phyloP scores from a whole-genome alignment of 2,329 filamentous ascomycete genomes.

The Dactylellina cionopaga region DNA sequence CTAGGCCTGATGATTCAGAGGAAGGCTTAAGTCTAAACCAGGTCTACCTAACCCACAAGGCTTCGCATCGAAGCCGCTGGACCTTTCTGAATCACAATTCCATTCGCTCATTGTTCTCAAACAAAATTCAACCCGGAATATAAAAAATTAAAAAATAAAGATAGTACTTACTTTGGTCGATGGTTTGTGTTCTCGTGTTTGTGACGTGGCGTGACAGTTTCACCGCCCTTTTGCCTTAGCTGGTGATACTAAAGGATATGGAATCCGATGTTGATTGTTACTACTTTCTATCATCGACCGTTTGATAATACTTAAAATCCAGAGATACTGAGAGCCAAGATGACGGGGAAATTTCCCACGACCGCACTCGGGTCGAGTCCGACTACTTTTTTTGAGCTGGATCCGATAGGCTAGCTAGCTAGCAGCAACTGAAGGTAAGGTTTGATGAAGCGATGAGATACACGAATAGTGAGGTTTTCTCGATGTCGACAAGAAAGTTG shows the following conservation, averaged over 20 bases:
- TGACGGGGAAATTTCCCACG: not conserved
- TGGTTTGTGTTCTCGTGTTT: slow-evolving; percentile 23
- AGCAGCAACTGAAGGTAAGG: slow-evolving; percentile 9
- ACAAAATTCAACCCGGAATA: no score
- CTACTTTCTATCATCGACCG: no score
- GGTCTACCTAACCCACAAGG: slow-evolving; percentile 18
- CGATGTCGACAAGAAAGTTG: not conserved
- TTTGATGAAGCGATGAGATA: not conserved
- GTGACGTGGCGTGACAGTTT: slow-evolving; percentile 51
- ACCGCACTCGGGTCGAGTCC: slow-evolving; percentile 28
- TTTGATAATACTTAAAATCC: not conserved
- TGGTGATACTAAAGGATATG: not conserved
- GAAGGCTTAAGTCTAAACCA: not conserved
- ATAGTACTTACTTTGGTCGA: slow-evolving; percentile 24
- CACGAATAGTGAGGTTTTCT: not conserved
- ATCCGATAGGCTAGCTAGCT: not conserved
- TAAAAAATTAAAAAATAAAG: no score
- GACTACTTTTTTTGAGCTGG: no score
- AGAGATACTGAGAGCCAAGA: not conserved
- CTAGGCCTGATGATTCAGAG: no score
- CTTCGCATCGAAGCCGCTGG: slow-evolving; percentile 8
- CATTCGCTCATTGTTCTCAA: no score
- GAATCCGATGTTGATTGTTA: not conserved
- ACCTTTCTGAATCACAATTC: not conserved
- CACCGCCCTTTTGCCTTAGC: not conserved